These are phyloP conservation scores for Apostasia ramifera DNA, from an alignment of 106 monocot species.

Conservation along the genomic window DNA sequence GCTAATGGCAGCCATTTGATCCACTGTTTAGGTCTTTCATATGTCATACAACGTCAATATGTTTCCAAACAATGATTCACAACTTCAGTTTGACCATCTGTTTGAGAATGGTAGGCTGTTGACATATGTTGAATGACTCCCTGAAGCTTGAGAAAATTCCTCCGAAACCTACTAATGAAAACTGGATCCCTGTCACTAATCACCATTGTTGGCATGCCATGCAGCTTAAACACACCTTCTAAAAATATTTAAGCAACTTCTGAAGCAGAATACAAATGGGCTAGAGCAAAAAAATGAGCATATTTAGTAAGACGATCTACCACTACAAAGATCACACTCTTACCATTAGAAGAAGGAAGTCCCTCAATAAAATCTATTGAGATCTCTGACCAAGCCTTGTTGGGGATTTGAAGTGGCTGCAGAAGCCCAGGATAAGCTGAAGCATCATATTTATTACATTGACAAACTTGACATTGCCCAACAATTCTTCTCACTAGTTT, in stretches of 20 bases:
- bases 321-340: neutral
- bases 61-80: too few species aligned
- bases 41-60: too few species aligned
- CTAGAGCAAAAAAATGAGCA: neutral
- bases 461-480: too few species aligned
- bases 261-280: neutral
- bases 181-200: slow-evolving; percentile 1
- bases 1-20: too few species aligned
- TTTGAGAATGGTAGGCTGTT: too few species aligned
- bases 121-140: neutral
- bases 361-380: slow-evolving; percentile 15
- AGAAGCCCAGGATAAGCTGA: neutral
- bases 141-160: neutral
- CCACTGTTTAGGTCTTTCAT: too few species aligned
- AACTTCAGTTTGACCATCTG: too few species aligned
- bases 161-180: slow-evolving; percentile 9
- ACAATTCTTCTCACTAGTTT: too few species aligned
- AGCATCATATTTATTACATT: too few species aligned
- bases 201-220: slow-evolving; percentile 3
- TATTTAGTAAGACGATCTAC: neutral
- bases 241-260: neutral
- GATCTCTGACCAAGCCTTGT: neutral
- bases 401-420: slow-evolving; percentile 2
- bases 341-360: neutral
- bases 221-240: neutral